Percentiles rank a stretch among this genome's conserved stretches.
phyloP scores from a whole-genome alignment of 805 yeast genomes.

The Lipomyces orientalis region DNA sequence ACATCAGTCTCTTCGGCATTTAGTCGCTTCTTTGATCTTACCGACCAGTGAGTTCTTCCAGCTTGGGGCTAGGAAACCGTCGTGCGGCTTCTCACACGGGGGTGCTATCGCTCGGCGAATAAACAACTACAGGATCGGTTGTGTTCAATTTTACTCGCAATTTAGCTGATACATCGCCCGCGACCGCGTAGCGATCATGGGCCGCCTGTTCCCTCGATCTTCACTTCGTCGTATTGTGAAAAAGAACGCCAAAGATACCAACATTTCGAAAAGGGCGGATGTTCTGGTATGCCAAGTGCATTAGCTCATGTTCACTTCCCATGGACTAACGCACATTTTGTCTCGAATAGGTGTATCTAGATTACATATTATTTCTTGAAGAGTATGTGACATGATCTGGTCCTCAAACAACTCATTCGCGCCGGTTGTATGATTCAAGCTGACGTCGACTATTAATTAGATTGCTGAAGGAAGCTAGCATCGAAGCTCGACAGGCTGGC shows the following conservation, averaged over 20 bases:
- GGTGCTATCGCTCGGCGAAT: background rate
- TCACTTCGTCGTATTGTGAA: constrained; percentile 24
- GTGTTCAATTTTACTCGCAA: background rate
- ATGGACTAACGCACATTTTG: constrained; percentile 2
- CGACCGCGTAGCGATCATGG: constrained; percentile 12
- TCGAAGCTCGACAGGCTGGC: constrained; percentile 31
- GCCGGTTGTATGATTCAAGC: background rate
- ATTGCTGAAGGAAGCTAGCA: constrained; percentile 21
- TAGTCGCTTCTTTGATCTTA: background rate
- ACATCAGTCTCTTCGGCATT: background rate
- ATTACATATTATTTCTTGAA: constrained; percentile 33
- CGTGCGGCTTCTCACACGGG: background rate
- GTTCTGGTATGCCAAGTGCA: constrained; percentile 22
- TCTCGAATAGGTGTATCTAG: constrained; percentile 30
- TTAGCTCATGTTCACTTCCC: background rate
- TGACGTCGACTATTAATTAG: constrained; percentile 16
- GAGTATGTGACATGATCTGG: constrained; percentile 20
- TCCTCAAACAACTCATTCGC: background rate
- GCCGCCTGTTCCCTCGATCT: constrained; percentile 29
- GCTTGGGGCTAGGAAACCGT: background rate
- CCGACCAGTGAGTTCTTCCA: background rate
- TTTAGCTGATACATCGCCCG: background rate
- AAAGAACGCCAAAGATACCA: constrained; percentile 7
- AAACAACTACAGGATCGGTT: background rate
- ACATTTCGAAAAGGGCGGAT: constrained; percentile 26